Conservation (phyloP, 2,329 filamentous ascomycete genomes). For the Endothia cerciana region DNA sequence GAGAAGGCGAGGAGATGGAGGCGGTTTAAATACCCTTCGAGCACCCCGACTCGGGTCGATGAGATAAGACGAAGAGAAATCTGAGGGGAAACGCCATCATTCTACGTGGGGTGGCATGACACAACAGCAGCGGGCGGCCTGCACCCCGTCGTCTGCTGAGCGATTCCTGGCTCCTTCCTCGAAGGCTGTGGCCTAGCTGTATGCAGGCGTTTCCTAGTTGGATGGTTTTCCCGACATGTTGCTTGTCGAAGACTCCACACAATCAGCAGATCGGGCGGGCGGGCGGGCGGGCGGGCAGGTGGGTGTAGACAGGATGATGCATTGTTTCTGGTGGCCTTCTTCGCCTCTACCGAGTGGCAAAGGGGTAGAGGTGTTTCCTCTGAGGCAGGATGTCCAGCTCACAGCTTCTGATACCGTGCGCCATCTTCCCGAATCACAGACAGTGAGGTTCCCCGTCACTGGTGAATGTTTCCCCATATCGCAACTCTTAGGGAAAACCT, state of each 20-base stretch:
- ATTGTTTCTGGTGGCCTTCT: neutral
- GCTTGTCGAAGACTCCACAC: neutral
- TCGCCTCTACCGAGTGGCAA: neutral
- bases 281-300: neutral
- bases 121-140: neutral
- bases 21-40: constrained; percentile 9
- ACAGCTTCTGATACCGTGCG: neutral
- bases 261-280: neutral
- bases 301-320: neutral
- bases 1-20: neutral
- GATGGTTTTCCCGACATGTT: neutral
- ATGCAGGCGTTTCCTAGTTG: neutral
- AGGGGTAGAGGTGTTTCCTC: neutral
- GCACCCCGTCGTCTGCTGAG: neutral
- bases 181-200: neutral
- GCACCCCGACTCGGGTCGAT: neutral
- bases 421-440: neutral
- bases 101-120: neutral
- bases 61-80: neutral
- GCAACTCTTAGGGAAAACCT: neutral
- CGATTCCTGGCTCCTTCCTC: neutral
- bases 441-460: neutral
- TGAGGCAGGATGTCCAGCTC: neutral
- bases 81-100: constrained; percentile 3
- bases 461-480: neutral